Percentiles rank a stretch among this genome's conserved stretches.
phyloP scores from a whole-genome alignment of 176 grass and related monocot species.

The Cocos nucifera region DNA sequence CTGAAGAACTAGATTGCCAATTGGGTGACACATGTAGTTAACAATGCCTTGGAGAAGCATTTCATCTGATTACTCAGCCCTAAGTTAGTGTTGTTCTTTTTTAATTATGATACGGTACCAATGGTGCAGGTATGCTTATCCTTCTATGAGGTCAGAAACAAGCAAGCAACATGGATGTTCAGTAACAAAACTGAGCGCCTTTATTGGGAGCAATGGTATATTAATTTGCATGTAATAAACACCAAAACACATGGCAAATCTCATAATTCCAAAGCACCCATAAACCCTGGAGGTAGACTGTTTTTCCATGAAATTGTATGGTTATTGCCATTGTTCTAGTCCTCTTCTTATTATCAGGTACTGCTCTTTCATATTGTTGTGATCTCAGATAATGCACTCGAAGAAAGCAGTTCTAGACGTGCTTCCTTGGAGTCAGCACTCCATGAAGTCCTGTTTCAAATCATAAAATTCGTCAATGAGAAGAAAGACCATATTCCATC shows the following conservation, averaged over 20 bases:
- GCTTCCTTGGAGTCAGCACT: conserved; percentile 43
- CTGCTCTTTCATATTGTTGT: conserved; percentile 10
- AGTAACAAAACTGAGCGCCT: conserved; percentile 62
- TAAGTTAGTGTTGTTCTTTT: background rate
- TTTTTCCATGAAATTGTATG: conserved; percentile 1
- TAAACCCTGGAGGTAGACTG: conserved; percentile 41
- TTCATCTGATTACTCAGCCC: background rate
- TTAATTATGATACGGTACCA: conserved; percentile 5
- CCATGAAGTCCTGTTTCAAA: conserved; percentile 76
- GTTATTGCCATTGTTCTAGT: background rate
- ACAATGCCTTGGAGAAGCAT: too few relatives aligned
- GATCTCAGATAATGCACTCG: conserved; percentile 46
- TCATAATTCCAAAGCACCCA: conserved; percentile 42
- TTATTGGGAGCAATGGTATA: conserved; percentile 92
- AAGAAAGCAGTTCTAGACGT: conserved; percentile 62
- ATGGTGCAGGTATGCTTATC: conserved; percentile 64
- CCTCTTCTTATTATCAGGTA: background rate
- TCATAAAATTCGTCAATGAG: conserved; percentile 85
- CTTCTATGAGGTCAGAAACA: conserved; percentile 77
- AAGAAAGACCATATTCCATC: conserved; percentile 88
- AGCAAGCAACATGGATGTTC: conserved; percentile 65
- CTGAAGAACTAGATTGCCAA: too few relatives aligned
- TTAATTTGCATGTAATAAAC: conserved; percentile 58
- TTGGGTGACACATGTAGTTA: too few relatives aligned
- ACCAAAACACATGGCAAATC: conserved; percentile 54